These are phyloP conservation scores for Spinacia oleracea DNA, from an alignment of 179 eudicot species.

Conservation along the genomic window DNA sequence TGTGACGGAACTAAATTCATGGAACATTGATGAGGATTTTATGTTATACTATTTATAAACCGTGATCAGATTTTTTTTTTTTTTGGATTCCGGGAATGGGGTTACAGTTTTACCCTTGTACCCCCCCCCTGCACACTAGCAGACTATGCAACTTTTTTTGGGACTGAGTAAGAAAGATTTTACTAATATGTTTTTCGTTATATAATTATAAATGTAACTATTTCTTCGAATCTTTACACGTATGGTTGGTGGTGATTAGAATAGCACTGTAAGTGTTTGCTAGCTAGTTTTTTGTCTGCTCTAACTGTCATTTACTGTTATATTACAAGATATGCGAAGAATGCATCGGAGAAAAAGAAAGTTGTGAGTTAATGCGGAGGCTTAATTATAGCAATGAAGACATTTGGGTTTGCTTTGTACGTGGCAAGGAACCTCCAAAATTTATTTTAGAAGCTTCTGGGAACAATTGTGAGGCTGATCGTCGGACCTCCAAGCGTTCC, in stretches of 20 bases:
- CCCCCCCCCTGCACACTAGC: background rate
- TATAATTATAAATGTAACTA: background rate
- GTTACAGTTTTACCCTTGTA: too few species aligned
- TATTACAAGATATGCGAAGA: slow-evolving; percentile 71
- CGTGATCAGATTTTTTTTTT: too few species aligned
- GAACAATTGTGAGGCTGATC: slow-evolving; percentile 65
- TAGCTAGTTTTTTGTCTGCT: slow-evolving; percentile 8
- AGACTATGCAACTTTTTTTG: background rate
- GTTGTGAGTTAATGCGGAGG: slow-evolving; percentile 76
- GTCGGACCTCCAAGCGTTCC: slow-evolving; percentile 94
- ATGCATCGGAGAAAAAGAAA: slow-evolving; percentile 96
- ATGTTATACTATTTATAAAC: too few species aligned
- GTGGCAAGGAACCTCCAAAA: slow-evolving; percentile 92
- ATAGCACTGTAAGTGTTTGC: background rate
- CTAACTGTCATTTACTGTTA: slow-evolving; percentile 17
- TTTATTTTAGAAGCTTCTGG: slow-evolving; percentile 81
- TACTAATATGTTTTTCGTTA: background rate
- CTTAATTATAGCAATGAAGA: slow-evolving; percentile 89
- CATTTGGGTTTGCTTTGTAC: slow-evolving; percentile 75
- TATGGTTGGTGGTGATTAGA: background rate
- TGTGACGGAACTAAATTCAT: too few species aligned
- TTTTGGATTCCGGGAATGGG: too few species aligned
- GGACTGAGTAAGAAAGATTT: background rate
- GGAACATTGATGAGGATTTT: too few species aligned
- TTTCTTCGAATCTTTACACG: background rate